Evolutionary conservation across 495 filamentous ascomycete genomes (phyloP).

Genomic region (Penicillium paradoxum): DNA sequence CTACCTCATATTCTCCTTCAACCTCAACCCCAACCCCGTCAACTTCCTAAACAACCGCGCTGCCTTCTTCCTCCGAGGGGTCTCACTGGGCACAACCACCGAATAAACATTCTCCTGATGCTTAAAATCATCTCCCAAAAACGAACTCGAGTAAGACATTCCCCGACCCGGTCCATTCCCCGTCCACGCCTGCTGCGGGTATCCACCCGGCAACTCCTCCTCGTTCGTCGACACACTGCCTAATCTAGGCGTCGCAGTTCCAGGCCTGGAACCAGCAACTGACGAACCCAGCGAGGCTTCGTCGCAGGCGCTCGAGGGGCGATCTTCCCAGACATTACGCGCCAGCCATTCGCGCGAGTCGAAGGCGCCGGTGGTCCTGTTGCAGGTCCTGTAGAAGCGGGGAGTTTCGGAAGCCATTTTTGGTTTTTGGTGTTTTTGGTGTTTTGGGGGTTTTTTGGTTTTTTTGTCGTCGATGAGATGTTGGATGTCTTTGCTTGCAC

Average conservation of each 20-base stretch:
- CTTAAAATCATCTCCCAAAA: background rate
- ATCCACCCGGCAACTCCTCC: background rate
- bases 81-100: background rate
- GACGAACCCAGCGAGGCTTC: background rate
- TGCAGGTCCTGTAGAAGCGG: conserved; percentile 1
- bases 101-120: conserved; percentile 8
- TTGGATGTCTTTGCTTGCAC: conserved; percentile 10
- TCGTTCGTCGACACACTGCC: background rate
- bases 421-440: background rate
- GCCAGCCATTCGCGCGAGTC: background rate
- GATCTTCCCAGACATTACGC: background rate
- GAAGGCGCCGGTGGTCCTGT: background rate
- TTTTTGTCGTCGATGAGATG: background rate
- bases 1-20: background rate
- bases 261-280: background rate
- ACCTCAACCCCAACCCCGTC: conserved; percentile 16
- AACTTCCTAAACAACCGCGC: conserved; percentile 21
- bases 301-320: background rate
- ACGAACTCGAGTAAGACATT: conserved; percentile 1
- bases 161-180: background rate
- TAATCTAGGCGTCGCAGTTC: background rate
- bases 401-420: background rate
- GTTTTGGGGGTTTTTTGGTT: background rate
- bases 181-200: background rate
- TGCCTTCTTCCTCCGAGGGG: conserved; percentile 11